phyloP scores from a whole-genome alignment of 768 basidiomycete species.

The Crucibulum laeve region DNA sequence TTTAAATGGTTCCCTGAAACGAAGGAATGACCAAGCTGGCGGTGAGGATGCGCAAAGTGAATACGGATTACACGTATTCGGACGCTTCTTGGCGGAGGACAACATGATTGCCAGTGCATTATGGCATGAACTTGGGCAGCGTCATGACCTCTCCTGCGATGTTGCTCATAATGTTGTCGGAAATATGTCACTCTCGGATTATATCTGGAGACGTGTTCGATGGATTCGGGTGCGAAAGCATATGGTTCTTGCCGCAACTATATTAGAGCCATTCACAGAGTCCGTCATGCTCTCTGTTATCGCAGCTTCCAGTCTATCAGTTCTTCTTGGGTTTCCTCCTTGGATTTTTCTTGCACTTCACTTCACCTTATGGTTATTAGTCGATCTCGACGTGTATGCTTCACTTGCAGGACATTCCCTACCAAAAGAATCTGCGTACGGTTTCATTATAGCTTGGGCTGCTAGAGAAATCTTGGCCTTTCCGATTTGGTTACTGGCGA shows the following conservation, averaged over 20 bases:
- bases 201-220: slow-evolving; percentile 83
- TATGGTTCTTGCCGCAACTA: slow-evolving; percentile 84
- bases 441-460: slow-evolving; percentile 76
- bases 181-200: slow-evolving; percentile 80
- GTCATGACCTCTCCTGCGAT: slow-evolving; percentile 89
- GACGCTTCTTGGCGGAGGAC: slow-evolving; percentile 91
- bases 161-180: slow-evolving; percentile 87
- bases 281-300: slow-evolving; percentile 67
- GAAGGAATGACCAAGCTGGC: slow-evolving; percentile 12
- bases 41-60: slow-evolving; percentile 4
- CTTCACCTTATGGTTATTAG: slow-evolving; percentile 62
- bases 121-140: slow-evolving; percentile 88
- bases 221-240: slow-evolving; percentile 97
- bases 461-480: slow-evolving; percentile 78
- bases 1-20: slow-evolving; percentile 63
- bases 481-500: slow-evolving; percentile 83
- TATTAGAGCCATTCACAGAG: slow-evolving; percentile 93
- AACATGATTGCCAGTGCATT: slow-evolving; percentile 93
- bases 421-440: slow-evolving; percentile 38
- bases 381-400: slow-evolving; percentile 81
- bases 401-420: slow-evolving; percentile 69
- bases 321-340: slow-evolving; percentile 44
- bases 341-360: slow-evolving; percentile 58
- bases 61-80: slow-evolving; percentile 74
- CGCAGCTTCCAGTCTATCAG: slow-evolving; percentile 48